Percentiles rank a stretch among this genome's conserved stretches.
These are phyloP conservation scores for Calendula officinalis DNA, from an alignment of 129 eudicot species.

Conservation along the genomic window DNA sequence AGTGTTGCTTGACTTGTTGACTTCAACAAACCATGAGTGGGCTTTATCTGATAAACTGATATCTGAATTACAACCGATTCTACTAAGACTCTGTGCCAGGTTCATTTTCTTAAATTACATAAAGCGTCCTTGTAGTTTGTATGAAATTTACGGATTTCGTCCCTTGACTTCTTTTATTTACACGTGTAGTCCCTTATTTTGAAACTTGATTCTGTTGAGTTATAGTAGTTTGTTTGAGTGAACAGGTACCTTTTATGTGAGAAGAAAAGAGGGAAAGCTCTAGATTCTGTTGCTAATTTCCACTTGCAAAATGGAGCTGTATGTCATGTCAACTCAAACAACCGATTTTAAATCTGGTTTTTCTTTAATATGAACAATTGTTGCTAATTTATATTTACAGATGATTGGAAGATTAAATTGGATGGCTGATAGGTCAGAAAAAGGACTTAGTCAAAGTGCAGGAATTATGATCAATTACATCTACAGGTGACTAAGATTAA, in stretches of 20 bases:
- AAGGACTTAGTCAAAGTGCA: slow-evolving; percentile 79
- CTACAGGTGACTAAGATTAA: slow-evolving; percentile 47
- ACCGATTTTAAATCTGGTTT: slow-evolving; percentile 1
- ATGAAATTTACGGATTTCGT: too few relatives aligned
- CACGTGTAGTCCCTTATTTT: too few relatives aligned
- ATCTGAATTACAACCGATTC: slow-evolving; percentile 44
- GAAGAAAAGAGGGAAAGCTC: slow-evolving; percentile 94
- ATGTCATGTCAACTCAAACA: slow-evolving; percentile 40
- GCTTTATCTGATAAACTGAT: slow-evolving; percentile 46
- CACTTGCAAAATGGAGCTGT: slow-evolving; percentile 99
- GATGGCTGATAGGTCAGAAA: slow-evolving; percentile 93
- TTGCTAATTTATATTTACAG: slow-evolving; percentile 24
- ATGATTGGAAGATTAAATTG: slow-evolving; percentile 79
- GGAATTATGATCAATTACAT: slow-evolving; percentile 96
- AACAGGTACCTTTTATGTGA: slow-evolving; percentile 76
- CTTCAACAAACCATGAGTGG: slow-evolving; percentile 61
- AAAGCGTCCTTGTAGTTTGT: too few relatives aligned
- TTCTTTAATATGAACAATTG: slow-evolving; percentile 1
- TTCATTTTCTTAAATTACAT: slow-evolving; percentile 13
- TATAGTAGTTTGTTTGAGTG: slow-evolving; percentile 13
- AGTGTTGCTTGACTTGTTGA: slow-evolving; percentile 64
- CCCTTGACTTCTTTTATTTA: not conserved
- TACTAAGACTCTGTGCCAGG: slow-evolving; percentile 89
- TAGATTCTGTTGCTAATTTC: slow-evolving; percentile 95
- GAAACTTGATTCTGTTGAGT: too few relatives aligned